These are phyloP conservation scores for Cryptosporidium andersoni DNA, from an alignment of 169 alveolate species.

Conservation along the genomic window DNA sequence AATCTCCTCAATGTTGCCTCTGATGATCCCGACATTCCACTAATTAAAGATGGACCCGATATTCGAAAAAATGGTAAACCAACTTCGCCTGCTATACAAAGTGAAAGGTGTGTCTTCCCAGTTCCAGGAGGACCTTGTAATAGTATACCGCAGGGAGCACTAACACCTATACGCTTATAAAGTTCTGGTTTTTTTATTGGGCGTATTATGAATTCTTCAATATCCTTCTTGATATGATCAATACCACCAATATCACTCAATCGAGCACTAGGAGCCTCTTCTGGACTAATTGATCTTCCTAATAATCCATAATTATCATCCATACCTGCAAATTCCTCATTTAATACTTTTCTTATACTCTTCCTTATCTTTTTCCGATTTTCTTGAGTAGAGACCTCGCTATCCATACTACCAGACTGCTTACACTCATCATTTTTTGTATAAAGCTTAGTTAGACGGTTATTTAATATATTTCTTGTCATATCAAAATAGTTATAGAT, in stretches of 20 bases:
- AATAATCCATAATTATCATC: constrained; percentile 4
- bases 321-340: constrained; percentile 48
- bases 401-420: not conserved
- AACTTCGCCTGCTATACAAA: constrained; percentile 91
- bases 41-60: constrained; percentile 79
- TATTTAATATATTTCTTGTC: constrained; percentile 50
- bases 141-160: constrained; percentile 92
- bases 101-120: constrained; percentile 95
- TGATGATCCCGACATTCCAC: constrained; percentile 94
- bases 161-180: constrained; percentile 85
- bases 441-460: constrained; percentile 22
- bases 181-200: constrained; percentile 82
- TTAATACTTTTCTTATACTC: constrained; percentile 20
- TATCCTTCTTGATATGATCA: constrained; percentile 77
- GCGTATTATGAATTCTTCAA: constrained; percentile 77
- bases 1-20: constrained; percentile 88
- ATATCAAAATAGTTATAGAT: not conserved
- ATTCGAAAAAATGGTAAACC: constrained; percentile 72
- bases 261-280: constrained; percentile 56
- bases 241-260: constrained; percentile 77
- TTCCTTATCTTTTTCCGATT: constrained; percentile 46
- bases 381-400: not conserved
- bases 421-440: constrained; percentile 15
- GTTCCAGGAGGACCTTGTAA: constrained; percentile 98
- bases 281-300: constrained; percentile 22